phyloP scores from a whole-genome alignment of 768 basidiomycete genomes.

The Lepiota venenata region DNA sequence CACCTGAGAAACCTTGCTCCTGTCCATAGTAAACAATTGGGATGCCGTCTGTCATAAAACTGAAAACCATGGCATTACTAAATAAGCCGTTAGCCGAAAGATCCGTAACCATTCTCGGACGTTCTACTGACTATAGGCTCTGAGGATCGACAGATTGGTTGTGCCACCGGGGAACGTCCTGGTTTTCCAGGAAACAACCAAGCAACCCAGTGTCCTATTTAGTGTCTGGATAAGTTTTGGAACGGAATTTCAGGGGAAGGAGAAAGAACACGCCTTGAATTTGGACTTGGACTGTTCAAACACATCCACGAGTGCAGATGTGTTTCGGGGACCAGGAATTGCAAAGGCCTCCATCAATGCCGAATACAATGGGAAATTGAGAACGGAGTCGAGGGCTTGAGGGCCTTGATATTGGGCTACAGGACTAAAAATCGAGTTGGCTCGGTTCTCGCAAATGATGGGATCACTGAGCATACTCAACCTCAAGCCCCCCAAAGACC shows the following conservation, averaged over 20 bases:
- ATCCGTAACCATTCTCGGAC: neutral
- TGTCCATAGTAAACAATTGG: conserved; percentile 83
- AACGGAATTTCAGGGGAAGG: neutral
- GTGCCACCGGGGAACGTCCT: conserved; percentile 73
- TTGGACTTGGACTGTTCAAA: conserved; percentile 50
- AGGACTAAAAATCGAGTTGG: conserved; percentile 29
- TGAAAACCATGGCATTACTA: conserved; percentile 73
- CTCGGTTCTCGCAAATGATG: neutral
- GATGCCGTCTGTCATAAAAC: conserved; percentile 79
- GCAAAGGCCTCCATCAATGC: conserved; percentile 62
- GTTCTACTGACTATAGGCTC: conserved; percentile 51
- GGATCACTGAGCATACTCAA: conserved; percentile 35
- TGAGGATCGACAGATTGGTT: conserved; percentile 71
- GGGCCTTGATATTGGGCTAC: conserved; percentile 61
- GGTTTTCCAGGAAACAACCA: conserved; percentile 81
- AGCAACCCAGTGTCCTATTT: conserved; percentile 42
- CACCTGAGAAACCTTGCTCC: conserved; percentile 68
- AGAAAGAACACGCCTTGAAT: conserved; percentile 36
- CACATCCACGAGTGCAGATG: conserved; percentile 49
- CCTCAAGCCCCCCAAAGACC: conserved; percentile 55
- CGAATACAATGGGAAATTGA: conserved; percentile 69
- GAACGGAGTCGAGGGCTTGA: conserved; percentile 59
- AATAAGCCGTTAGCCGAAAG: conserved; percentile 1
- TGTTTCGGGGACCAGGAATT: conserved; percentile 68
- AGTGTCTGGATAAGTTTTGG: conserved; percentile 8